A percentile compares a stretch with the other conserved stretches of the same genome.
Evolutionary conservation across 2,329 filamentous ascomycete species (phyloP).

Genomic region (Pseudogymnoascus sp.): DNA sequence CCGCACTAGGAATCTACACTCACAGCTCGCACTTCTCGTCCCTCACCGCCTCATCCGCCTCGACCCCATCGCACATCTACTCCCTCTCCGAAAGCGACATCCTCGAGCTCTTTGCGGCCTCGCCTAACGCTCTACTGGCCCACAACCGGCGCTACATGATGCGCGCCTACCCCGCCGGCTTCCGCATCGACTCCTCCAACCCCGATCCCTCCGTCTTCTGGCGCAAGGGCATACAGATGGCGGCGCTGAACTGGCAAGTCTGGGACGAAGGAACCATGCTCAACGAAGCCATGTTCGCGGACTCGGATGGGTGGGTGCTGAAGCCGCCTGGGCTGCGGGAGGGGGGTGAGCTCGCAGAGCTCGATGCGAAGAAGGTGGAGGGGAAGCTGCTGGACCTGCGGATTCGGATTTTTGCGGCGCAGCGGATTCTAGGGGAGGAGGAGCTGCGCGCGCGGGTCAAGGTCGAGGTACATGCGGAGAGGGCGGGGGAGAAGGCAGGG

Average conservation of each 20-base stretch:
- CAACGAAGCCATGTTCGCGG: slow-evolving; percentile 85
- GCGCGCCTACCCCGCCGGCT: slow-evolving; percentile 79
- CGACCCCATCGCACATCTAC: slow-evolving; percentile 59
- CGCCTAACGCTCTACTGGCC: slow-evolving; percentile 56
- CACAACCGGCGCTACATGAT: slow-evolving; percentile 80
- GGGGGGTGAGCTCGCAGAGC: slow-evolving; percentile 12
- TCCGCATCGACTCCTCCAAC: slow-evolving; percentile 78
- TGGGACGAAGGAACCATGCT: slow-evolving; percentile 93
- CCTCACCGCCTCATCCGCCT: slow-evolving; percentile 29
- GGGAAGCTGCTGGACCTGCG: slow-evolving; percentile 48
- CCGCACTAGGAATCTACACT: slow-evolving; percentile 75
- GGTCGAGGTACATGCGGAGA: slow-evolving; percentile 75
- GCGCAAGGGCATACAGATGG: slow-evolving; percentile 83
- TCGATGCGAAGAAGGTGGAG: background rate
- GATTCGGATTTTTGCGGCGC: slow-evolving; percentile 69
- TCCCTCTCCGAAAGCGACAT: slow-evolving; percentile 59
- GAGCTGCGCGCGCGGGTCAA: slow-evolving; percentile 49
- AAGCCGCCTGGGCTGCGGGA: slow-evolving; percentile 71
- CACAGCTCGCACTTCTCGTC: slow-evolving; percentile 70
- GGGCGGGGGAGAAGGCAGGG: slow-evolving; percentile 31
- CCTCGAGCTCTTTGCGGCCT: slow-evolving; percentile 50
- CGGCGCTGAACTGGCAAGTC: slow-evolving; percentile 89
- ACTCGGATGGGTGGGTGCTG: slow-evolving; percentile 73
- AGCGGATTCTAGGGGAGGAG: slow-evolving; percentile 61
- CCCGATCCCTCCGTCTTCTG: slow-evolving; percentile 79